Conservation (phyloP, 2,329 filamentous ascomycete species). For the Raffaelea deltoideospora region DNA sequence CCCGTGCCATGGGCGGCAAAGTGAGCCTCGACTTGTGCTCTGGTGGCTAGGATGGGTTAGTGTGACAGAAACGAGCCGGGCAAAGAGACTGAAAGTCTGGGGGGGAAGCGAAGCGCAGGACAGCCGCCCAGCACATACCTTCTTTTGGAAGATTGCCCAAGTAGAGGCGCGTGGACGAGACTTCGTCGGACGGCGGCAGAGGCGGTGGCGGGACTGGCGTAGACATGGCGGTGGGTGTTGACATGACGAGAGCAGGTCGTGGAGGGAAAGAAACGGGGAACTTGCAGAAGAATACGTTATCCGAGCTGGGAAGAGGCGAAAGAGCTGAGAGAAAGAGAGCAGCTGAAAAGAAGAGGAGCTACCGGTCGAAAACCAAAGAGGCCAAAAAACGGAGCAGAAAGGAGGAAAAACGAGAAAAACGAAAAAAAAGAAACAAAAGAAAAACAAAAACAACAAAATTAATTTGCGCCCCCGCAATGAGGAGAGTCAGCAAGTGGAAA, state of each 20-base stretch:
- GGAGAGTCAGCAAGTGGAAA: too few relatives aligned
- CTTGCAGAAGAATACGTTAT: too few relatives aligned
- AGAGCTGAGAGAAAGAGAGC: neutral
- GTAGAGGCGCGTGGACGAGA: conserved; percentile 90
- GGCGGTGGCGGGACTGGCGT: conserved; percentile 1
- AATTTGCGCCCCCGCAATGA: too few relatives aligned
- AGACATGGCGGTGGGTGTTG: conserved; percentile 3
- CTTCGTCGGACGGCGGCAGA: conserved; percentile 36
- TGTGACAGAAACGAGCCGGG: conserved; percentile 24
- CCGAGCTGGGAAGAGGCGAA: neutral
- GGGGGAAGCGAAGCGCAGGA: too few relatives aligned
- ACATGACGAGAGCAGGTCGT: neutral
- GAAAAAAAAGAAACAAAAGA: neutral
- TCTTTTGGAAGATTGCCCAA: conserved; percentile 78
- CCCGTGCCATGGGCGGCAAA: conserved; percentile 93
- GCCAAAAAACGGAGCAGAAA: too few relatives aligned
- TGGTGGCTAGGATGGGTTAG: conserved; percentile 53
- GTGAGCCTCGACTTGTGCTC: conserved; percentile 89
- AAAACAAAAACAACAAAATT: neutral
- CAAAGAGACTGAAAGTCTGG: neutral
- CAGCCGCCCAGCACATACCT: conserved; percentile 44
- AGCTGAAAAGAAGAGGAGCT: neutral
- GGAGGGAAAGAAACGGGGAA: too few relatives aligned
- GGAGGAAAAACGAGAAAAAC: neutral
- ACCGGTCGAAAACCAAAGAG: neutral